These are phyloP conservation scores for Xerocomus brunneocitrinus DNA, from an alignment of 768 basidiomycete genomes.

Conservation along the genomic window DNA sequence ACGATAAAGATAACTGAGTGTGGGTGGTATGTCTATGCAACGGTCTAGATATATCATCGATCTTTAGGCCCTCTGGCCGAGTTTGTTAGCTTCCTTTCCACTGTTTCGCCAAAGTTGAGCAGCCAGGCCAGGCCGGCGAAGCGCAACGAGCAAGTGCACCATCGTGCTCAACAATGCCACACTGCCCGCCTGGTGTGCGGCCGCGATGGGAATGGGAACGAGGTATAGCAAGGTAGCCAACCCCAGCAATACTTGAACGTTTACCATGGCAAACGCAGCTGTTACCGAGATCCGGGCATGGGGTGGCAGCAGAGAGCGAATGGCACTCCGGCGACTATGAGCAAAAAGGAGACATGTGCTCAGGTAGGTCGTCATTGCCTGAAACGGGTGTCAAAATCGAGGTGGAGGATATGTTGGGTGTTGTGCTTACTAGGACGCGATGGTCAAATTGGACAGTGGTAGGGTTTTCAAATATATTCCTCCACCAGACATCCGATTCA, in stretches of 20 bases:
- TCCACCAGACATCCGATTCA: slow-evolving; percentile 84
- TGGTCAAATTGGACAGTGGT: slow-evolving; percentile 98
- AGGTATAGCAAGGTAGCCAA: slow-evolving; percentile 85
- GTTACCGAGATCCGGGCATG: slow-evolving; percentile 47
- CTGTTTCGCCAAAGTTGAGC: slow-evolving; percentile 58
- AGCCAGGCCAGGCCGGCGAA: slow-evolving; percentile 65
- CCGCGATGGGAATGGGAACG: slow-evolving; percentile 89
- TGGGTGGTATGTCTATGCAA: slow-evolving; percentile 15
- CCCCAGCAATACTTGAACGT: slow-evolving; percentile 75
- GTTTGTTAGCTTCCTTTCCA: slow-evolving; percentile 15
- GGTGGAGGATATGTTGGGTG: background rate
- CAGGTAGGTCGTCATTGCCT: slow-evolving; percentile 86
- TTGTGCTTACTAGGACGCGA: slow-evolving; percentile 68
- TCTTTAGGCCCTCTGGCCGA: slow-evolving; percentile 1
- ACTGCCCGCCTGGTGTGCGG: slow-evolving; percentile 93
- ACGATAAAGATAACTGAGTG: slow-evolving; percentile 22
- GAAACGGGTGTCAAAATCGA: slow-evolving; percentile 3
- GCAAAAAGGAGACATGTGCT: slow-evolving; percentile 61
- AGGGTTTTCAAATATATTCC: slow-evolving; percentile 96
- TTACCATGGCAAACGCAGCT: slow-evolving; percentile 73
- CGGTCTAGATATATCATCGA: slow-evolving; percentile 8
- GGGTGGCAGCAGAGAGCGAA: slow-evolving; percentile 54
- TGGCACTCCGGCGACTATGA: slow-evolving; percentile 47
- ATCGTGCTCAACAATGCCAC: slow-evolving; percentile 81
- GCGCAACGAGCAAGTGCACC: slow-evolving; percentile 66